Percentiles rank a stretch among this genome's conserved stretches.
phyloP scores from a whole-genome alignment of 1,284 basidiomycete genomes.

The Moesziomyces sp. region DNA sequence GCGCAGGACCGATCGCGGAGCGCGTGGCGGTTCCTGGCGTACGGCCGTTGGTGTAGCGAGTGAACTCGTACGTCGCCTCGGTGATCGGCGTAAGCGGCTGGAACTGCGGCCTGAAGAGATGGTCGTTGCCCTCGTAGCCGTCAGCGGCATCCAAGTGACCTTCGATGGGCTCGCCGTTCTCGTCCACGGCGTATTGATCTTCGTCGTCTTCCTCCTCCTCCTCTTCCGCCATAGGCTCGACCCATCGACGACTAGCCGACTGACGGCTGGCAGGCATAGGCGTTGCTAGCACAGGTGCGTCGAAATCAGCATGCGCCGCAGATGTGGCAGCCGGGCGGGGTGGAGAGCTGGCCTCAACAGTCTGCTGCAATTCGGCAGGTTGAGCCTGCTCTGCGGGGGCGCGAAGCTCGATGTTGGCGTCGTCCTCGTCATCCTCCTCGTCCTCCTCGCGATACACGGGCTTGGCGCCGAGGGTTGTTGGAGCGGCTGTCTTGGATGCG shows the following conservation, averaged over 20 bases:
- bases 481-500: conserved; percentile 16
- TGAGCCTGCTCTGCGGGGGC: conserved; percentile 1
- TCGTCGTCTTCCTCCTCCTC: conserved; percentile 49
- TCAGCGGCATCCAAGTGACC: neutral
- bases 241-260: conserved; percentile 43
- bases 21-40: conserved; percentile 49
- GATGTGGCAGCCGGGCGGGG: conserved; percentile 1
- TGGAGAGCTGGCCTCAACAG: conserved; percentile 3
- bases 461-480: conserved; percentile 21
- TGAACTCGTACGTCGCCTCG: conserved; percentile 59
- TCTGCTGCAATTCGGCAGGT: neutral
- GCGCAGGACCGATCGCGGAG: conserved; percentile 16
- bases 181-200: conserved; percentile 24
- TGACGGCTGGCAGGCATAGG: conserved; percentile 39
- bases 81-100: conserved; percentile 62
- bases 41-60: conserved; percentile 52
- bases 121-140: conserved; percentile 26
- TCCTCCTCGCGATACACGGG: conserved; percentile 48
- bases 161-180: conserved; percentile 21
- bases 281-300: conserved; percentile 27
- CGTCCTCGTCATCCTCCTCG: conserved; percentile 50
- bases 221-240: conserved; percentile 46
- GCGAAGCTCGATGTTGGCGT: conserved; percentile 5
- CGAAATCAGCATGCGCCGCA: neutral
- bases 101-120: conserved; percentile 46